phyloP scores from a whole-genome alignment of 192 early-diverging fungal genomes.

The Coemansia sp. region DNA sequence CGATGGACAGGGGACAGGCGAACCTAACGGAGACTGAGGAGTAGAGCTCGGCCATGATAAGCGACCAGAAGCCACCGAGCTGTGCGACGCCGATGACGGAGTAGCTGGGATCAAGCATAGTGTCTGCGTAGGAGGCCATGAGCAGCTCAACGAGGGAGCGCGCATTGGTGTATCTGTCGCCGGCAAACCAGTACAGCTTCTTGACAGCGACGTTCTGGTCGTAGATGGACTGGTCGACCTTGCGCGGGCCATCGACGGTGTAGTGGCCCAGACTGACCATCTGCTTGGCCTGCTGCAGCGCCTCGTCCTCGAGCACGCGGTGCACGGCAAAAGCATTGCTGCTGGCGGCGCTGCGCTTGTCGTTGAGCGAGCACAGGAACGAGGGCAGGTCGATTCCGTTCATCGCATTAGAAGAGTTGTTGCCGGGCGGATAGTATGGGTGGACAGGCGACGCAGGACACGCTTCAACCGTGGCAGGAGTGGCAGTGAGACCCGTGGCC shows the following conservation, averaged over 20 bases:
- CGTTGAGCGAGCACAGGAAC: constrained; percentile 40
- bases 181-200: constrained; percentile 47
- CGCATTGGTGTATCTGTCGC: constrained; percentile 26
- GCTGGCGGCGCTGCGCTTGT: constrained; percentile 8
- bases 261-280: constrained; percentile 43
- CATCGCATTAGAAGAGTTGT: constrained; percentile 3
- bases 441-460: constrained; percentile 14
- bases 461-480: constrained; percentile 13
- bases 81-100: constrained; percentile 47
- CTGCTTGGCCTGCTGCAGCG: constrained; percentile 33
- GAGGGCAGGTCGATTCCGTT: constrained; percentile 42
- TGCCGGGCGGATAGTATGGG: constrained; percentile 15
- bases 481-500: constrained; percentile 17
- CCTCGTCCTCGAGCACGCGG: constrained; percentile 26
- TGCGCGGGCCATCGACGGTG: constrained; percentile 40
- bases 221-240: constrained; percentile 44
- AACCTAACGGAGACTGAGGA: constrained; percentile 1
- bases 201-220: constrained; percentile 24
- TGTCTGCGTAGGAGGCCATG: constrained; percentile 19
- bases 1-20: constrained; percentile 30
- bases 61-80: constrained; percentile 49
- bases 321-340: constrained; percentile 29
- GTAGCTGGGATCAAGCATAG: constrained; percentile 26
- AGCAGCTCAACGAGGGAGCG: constrained; percentile 21
- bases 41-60: constrained; percentile 37